Conservation (phyloP, 495 filamentous ascomycete species). For the Trichoderma reesei region DNA sequence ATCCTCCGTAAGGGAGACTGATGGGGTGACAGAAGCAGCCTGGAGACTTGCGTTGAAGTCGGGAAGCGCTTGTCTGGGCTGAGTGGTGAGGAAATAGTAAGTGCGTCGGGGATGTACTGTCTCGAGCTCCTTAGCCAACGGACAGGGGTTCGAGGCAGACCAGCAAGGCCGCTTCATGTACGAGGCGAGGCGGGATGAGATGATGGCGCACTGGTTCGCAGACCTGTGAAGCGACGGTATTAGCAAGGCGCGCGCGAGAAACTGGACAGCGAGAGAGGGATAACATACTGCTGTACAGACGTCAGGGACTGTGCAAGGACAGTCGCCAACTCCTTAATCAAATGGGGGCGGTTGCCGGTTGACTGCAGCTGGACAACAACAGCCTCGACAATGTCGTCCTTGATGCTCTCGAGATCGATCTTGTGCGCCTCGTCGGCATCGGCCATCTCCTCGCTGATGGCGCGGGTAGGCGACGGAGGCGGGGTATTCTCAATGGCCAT, state of each 20-base stretch:
- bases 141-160: conserved; percentile 72
- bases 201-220: conserved; percentile 87
- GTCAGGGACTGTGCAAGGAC: conserved; percentile 66
- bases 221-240: conserved; percentile 49
- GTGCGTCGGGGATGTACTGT: conserved; percentile 87
- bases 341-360: conserved; percentile 84
- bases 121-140: conserved; percentile 84
- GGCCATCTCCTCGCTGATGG: conserved; percentile 28
- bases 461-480: conserved; percentile 63
- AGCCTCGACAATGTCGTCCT: conserved; percentile 88
- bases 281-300: conserved; percentile 80
- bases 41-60: conserved; percentile 44
- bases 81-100: conserved; percentile 89
- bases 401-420: conserved; percentile 81
- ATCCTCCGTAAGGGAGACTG: conserved; percentile 57
- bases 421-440: conserved; percentile 25
- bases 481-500: conserved; percentile 63
- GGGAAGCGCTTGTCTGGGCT: conserved; percentile 71
- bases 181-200: conserved; percentile 79
- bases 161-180: conserved; percentile 81
- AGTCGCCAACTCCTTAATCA: conserved; percentile 87
- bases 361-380: conserved; percentile 86
- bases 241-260: conserved; percentile 24
- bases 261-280: neutral
- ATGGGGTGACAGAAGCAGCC: conserved; percentile 53